phyloP scores from a whole-genome alignment of 1,139 yeast species.

The Magnusiomyces sp. region DNA sequence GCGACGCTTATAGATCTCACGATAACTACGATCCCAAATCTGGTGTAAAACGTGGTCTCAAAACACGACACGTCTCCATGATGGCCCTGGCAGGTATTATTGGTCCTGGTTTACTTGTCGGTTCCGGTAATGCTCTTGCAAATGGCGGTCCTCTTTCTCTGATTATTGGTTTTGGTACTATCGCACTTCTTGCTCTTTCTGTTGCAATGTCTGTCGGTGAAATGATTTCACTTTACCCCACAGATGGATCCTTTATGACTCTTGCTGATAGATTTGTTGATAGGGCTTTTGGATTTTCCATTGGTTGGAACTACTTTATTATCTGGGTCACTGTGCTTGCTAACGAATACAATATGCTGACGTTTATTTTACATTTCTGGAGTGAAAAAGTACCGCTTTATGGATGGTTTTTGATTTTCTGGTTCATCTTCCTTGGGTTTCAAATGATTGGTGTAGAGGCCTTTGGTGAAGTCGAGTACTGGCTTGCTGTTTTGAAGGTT shows the following conservation, averaged over 20 bases:
- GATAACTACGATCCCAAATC: constrained; percentile 28
- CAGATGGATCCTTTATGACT: constrained; percentile 54
- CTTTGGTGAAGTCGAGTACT: constrained; percentile 62
- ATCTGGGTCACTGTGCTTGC: constrained; percentile 54
- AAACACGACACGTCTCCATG: constrained; percentile 45
- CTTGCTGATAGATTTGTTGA: constrained; percentile 51
- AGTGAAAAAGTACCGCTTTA: constrained; percentile 54
- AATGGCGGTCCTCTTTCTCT: constrained; percentile 59
- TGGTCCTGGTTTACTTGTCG: constrained; percentile 61
- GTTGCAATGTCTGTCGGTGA: constrained; percentile 60
- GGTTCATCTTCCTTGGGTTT: constrained; percentile 47
- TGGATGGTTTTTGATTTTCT: constrained; percentile 49
- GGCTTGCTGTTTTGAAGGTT: constrained; percentile 51
- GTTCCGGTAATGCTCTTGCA: constrained; percentile 51
- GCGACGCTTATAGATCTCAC: neutral
- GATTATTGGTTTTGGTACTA: constrained; percentile 47
- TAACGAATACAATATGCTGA: constrained; percentile 49
- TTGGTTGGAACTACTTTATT: constrained; percentile 57
- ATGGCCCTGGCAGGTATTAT: constrained; percentile 59
- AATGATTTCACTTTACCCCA: constrained; percentile 53
- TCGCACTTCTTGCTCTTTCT: constrained; percentile 50
- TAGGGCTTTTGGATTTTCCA: constrained; percentile 50
- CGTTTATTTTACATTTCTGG: constrained; percentile 49
- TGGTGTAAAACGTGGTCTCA: constrained; percentile 42
- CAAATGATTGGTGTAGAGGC: constrained; percentile 49